These are phyloP conservation scores for Dendrostoma leiphaemia DNA, from an alignment of 2,329 filamentous ascomycete genomes.

Conservation along the genomic window DNA sequence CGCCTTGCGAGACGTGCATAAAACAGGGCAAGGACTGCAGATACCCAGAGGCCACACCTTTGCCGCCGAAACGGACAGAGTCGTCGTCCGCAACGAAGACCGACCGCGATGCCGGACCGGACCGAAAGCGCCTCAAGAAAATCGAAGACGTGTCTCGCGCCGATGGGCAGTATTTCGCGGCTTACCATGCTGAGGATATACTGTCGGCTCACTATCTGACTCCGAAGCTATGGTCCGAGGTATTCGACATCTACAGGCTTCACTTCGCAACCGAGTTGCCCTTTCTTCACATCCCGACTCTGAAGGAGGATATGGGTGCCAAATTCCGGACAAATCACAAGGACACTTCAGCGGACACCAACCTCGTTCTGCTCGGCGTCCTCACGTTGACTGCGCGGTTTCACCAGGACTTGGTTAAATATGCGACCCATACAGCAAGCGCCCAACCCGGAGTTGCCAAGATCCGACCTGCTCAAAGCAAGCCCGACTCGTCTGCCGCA, in stretches of 20 bases:
- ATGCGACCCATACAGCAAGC: constrained; percentile 42
- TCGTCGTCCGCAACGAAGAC: constrained; percentile 33
- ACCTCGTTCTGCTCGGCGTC: constrained; percentile 63
- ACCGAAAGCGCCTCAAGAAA: constrained; percentile 48
- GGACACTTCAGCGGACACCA: constrained; percentile 44
- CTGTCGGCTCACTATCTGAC: constrained; percentile 62
- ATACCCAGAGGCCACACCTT: constrained; percentile 56
- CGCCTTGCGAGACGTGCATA: constrained; percentile 72
- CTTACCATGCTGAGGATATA: constrained; percentile 52
- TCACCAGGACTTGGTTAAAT: constrained; percentile 58
- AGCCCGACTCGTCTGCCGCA: constrained; percentile 50
- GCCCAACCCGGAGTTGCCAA: constrained; percentile 33
- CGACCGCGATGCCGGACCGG: constrained; percentile 41
- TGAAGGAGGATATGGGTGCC: constrained; percentile 51
- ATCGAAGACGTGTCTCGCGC: constrained; percentile 40
- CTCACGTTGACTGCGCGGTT: constrained; percentile 69
- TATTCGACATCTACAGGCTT: constrained; percentile 68
- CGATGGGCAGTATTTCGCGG: constrained; percentile 34
- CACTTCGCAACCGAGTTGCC: constrained; percentile 72
- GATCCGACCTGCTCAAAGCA: constrained; percentile 31
- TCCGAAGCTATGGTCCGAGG: constrained; percentile 63
- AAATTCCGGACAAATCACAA: constrained; percentile 35
- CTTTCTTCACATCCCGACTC: constrained; percentile 66
- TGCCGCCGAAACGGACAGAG: constrained; percentile 35
- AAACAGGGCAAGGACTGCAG: constrained; percentile 69